phyloP scores from a whole-genome alignment of 805 yeast genomes.

The Pichia cephalocereana region DNA sequence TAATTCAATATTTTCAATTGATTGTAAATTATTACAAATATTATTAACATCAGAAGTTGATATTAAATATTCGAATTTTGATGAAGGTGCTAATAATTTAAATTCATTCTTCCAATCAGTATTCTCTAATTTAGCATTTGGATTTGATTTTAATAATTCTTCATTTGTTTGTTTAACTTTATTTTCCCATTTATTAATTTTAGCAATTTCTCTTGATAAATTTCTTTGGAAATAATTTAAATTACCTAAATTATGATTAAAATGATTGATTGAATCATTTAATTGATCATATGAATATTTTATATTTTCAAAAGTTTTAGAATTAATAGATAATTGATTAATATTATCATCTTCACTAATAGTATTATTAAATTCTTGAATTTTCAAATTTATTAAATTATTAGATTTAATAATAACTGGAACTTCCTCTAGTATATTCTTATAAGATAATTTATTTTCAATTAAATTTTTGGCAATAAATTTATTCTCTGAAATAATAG shows the following conservation, averaged over 20 bases:
- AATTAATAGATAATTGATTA: slow-evolving; percentile 29
- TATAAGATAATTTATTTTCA: slow-evolving; percentile 49
- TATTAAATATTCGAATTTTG: slow-evolving; percentile 63
- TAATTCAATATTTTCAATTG: slow-evolving; percentile 57
- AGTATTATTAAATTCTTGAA: slow-evolving; percentile 18
- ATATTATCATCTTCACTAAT: neutral
- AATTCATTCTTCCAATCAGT: slow-evolving; percentile 52
- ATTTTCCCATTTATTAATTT: slow-evolving; percentile 67
- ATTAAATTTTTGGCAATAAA: slow-evolving; percentile 60
- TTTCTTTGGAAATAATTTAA: slow-evolving; percentile 78
- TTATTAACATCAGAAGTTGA: slow-evolving; percentile 59
- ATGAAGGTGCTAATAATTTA: slow-evolving; percentile 66
- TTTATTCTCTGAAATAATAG: slow-evolving; percentile 40
- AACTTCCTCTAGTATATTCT: slow-evolving; percentile 63
- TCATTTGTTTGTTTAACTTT: slow-evolving; percentile 58
- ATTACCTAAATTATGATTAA: slow-evolving; percentile 69
- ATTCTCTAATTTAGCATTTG: slow-evolving; percentile 39
- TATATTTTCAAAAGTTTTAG: slow-evolving; percentile 33
- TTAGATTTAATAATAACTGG: slow-evolving; percentile 60
- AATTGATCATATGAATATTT: slow-evolving; percentile 47
- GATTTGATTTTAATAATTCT: slow-evolving; percentile 48
- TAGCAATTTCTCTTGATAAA: slow-evolving; percentile 57
- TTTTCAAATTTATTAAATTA: slow-evolving; percentile 40
- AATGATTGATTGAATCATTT: slow-evolving; percentile 61
- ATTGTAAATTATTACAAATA: slow-evolving; percentile 63